Conservation (phyloP, 768 basidiomycete genomes). For the Auriscalpium vulgare region DNA sequence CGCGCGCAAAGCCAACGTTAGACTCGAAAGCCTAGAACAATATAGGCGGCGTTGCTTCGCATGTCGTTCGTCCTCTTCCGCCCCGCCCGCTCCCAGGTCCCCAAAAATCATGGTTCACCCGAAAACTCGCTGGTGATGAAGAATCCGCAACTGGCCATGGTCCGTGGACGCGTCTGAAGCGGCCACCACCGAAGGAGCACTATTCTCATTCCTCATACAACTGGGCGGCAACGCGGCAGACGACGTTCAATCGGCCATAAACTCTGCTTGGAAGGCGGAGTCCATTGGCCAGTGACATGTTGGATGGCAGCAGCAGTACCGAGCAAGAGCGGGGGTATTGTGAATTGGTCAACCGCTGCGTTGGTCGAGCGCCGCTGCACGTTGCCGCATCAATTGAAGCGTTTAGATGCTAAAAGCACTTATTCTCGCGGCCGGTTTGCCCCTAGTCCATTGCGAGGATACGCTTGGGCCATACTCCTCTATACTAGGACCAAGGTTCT, state of each 20-base stretch:
- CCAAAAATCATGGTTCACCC: conserved; percentile 30
- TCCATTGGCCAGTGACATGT: conserved; percentile 3
- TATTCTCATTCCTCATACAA: conserved; percentile 76
- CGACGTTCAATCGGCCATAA: too few relatives aligned
- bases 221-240: conserved; percentile 66
- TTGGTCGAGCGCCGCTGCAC: conserved; percentile 72
- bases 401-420: conserved; percentile 34
- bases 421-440: conserved; percentile 65
- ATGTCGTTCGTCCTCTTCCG: conserved; percentile 61
- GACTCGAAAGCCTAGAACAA: conserved; percentile 48
- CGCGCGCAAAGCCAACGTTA: conserved; percentile 32
- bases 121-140: conserved; percentile 32
- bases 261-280: conserved; percentile 39
- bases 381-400: conserved; percentile 69
- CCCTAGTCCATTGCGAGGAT: conserved; percentile 80
- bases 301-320: conserved; percentile 16
- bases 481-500: conserved; percentile 68
- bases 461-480: conserved; percentile 70
- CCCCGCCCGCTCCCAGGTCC: conserved; percentile 27
- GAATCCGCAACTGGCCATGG: conserved; percentile 51
- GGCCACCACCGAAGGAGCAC: conserved; percentile 54
- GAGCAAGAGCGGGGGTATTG: conserved; percentile 56
- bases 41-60: conserved; percentile 57
- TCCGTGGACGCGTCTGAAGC: conserved; percentile 72
- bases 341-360: conserved; percentile 65